Evolutionary conservation across 352 stramenopile genomes (phyloP).

Genomic region (Globisporangium spinosum): DNA sequence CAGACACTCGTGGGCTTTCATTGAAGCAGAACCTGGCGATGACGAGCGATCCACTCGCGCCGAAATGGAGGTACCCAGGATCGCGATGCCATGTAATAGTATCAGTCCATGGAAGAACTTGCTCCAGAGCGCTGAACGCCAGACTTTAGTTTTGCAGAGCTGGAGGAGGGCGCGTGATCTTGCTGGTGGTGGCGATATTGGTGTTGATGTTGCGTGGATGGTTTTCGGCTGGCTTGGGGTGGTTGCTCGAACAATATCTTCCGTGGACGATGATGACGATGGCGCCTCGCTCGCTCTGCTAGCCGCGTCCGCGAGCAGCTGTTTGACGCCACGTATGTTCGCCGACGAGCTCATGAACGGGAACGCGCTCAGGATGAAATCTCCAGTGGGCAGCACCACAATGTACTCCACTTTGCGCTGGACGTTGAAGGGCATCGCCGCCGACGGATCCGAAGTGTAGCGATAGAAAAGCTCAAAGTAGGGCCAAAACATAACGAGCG

Average conservation of each 20-base stretch:
- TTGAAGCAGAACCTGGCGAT: neutral
- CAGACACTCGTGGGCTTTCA: conserved; percentile 1
- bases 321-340: neutral
- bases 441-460: neutral
- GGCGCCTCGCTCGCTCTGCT: neutral
- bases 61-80: conserved; percentile 8
- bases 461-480: conserved; percentile 3
- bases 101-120: neutral
- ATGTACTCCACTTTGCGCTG: conserved; percentile 1
- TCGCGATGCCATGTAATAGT: conserved; percentile 1
- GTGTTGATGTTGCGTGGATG: neutral
- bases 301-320: neutral
- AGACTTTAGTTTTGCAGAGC: neutral
- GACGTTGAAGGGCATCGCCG: neutral
- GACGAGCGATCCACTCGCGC: neutral
- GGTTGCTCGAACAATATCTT: neutral
- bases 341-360: neutral
- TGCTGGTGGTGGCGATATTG: neutral
- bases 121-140: neutral
- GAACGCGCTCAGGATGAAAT: neutral
- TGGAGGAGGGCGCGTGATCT: neutral
- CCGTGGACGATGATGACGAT: too few species aligned
- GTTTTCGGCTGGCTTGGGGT: neutral
- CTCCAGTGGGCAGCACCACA: neutral
- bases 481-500: neutral